Percentiles rank a stretch among this genome's conserved stretches.
phyloP scores from a whole-genome alignment of 805 yeast species.

The Lipomyces spencermartinsiae region DNA sequence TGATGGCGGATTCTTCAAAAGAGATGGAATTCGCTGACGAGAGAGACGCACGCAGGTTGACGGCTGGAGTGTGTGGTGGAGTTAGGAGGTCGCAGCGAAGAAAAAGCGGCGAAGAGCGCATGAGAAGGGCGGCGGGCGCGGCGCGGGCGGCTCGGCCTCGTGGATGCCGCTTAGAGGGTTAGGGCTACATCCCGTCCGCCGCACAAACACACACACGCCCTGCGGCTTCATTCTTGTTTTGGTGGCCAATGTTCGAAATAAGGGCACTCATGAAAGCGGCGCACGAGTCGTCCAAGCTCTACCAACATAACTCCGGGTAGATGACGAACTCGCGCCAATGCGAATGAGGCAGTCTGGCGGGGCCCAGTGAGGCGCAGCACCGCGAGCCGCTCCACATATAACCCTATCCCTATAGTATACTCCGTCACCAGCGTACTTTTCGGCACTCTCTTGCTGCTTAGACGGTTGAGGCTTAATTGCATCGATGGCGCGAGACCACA shows the following conservation, averaged over 20 bases:
- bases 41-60: background rate
- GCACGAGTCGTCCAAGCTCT: too few relatives aligned
- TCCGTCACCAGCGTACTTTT: background rate
- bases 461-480: background rate
- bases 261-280: too few relatives aligned
- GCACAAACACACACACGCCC: conserved; percentile 10
- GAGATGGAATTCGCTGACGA: background rate
- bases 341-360: background rate
- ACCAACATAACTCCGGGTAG: background rate
- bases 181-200: background rate
- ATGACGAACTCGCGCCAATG: background rate
- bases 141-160: conserved; percentile 15
- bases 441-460: background rate
- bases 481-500: background rate
- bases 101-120: background rate
- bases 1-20: background rate
- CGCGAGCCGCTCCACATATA: background rate
- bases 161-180: background rate
- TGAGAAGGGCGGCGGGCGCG: conserved; percentile 12
- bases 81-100: conserved; percentile 4
- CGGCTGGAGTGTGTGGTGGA: background rate
- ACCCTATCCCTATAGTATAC: background rate
- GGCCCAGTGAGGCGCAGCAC: conserved; percentile 12
- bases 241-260: background rate
- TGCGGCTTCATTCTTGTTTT: conserved; percentile 1